Evolutionary conservation across 768 basidiomycete species (phyloP).

Genomic region (Suillus clintonianus): DNA sequence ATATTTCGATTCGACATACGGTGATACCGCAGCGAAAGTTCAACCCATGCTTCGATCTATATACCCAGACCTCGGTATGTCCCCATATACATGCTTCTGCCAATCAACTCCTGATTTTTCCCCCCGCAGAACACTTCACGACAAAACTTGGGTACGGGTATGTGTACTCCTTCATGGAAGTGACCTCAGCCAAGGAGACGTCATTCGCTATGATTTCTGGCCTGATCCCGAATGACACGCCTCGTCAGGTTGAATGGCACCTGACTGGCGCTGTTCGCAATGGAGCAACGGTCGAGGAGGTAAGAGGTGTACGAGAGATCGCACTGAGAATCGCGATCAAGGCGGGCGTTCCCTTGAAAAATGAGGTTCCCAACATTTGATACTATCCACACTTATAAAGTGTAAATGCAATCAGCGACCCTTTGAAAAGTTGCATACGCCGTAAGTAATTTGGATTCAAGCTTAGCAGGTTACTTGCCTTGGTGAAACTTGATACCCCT

Average conservation of each 20-base stretch:
- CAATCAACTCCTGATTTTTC: not conserved
- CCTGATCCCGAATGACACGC: slow-evolving; percentile 61
- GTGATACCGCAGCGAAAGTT: slow-evolving; percentile 52
- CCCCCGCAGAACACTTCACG: slow-evolving; percentile 51
- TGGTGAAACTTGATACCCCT: no score
- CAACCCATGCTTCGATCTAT: slow-evolving; percentile 48
- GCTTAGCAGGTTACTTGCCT: no score
- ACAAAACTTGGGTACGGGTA: slow-evolving; percentile 58
- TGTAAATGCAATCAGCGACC: not conserved
- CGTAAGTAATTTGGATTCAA: not conserved
- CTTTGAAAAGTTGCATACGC: not conserved
- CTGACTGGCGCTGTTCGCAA: slow-evolving; percentile 54
- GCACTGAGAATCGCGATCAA: slow-evolving; percentile 50
- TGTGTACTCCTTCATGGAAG: slow-evolving; percentile 49
- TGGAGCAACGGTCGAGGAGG: slow-evolving; percentile 56
- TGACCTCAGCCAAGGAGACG: slow-evolving; percentile 53
- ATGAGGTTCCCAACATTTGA: slow-evolving; percentile 50
- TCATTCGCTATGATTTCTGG: slow-evolving; percentile 63
- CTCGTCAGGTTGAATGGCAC: slow-evolving; percentile 69
- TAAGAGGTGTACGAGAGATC: slow-evolving; percentile 54
- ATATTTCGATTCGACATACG: slow-evolving; percentile 54
- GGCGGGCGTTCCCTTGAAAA: slow-evolving; percentile 54
- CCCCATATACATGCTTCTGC: not conserved
- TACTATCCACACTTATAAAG: not conserved
- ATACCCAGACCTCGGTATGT: slow-evolving; percentile 67